Base-by-base conservation (phyloP, 2,329 filamentous ascomycete species). In the Pseudogymnoascus sp. region DNA sequence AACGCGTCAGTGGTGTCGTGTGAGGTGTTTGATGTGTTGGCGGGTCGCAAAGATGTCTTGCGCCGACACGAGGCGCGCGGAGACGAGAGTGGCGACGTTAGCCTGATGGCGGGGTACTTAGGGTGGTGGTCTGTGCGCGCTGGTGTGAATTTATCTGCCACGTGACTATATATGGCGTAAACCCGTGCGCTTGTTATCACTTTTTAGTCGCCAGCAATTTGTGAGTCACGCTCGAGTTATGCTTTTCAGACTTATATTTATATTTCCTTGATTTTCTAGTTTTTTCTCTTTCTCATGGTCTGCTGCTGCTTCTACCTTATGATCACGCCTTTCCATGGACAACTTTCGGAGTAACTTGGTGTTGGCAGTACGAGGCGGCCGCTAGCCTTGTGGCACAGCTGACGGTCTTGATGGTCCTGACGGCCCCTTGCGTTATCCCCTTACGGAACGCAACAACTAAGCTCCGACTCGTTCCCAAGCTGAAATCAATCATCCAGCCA, bases 81-180 rank as follows among this genome's bases (percentile, higher is more conserved):
- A 55, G 48, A 55, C 48, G 2, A 33, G 29, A 55, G 48, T 33
- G 48, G 29, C 48, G 48, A 55, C 48, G 29, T 55, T 55, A 55
- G 48, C 29, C 48, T 55, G 29, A 55, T 55, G 48, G 48, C 48
- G 48, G 48, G 48, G 48, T 55, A 55, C 48, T 55, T 33, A 55
- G 48, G 48, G 48, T 55, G 29, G 48, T 55, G 48, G 48, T 55
- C 48, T 55, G 48, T 55, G 48, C 48, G 29, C n/a, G n/a, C 12
- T 17, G 9, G n/a, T 17, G 27, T 33, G 29, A 55, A 21, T 17
- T 21, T 55, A 6, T 33, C 9, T 21, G 29, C 48, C 48, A 55
- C 48, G 48, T 55, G 48, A 55, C 48, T 55, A 15, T 35, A 33
- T 55, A 21, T 12, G 7, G 3, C 29, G 8, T 9, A 55, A 17